Conservation (phyloP, 495 filamentous ascomycete species). For the Echria macrotheca region DNA sequence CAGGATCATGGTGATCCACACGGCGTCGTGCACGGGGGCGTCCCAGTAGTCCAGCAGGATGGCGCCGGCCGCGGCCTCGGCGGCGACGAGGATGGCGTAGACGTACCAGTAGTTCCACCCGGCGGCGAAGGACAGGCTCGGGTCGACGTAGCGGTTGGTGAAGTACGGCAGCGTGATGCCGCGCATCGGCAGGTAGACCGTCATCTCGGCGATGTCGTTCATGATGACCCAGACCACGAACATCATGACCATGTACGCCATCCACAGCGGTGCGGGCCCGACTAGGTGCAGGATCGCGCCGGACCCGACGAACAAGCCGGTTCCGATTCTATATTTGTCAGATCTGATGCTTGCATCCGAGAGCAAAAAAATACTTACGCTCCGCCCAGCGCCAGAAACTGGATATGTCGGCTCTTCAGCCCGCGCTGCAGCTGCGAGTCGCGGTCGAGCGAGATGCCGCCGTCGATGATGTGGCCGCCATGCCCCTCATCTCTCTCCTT, state of each 20-base stretch:
- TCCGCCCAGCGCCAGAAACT: constrained; percentile 68
- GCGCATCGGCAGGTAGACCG: constrained; percentile 59
- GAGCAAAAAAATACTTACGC: constrained; percentile 25
- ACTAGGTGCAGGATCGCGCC: constrained; percentile 43
- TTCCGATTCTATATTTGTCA: constrained; percentile 49
- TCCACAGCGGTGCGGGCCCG: constrained; percentile 46
- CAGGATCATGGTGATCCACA: constrained; percentile 55
- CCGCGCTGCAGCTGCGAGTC: constrained; percentile 47
- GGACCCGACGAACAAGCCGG: constrained; percentile 52
- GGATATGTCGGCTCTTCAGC: constrained; percentile 62
- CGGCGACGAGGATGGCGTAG: constrained; percentile 44
- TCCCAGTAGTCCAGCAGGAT: constrained; percentile 55
- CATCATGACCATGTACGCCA: constrained; percentile 49
- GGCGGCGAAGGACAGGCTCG: constrained; percentile 71
- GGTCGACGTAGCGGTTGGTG: constrained; percentile 67
- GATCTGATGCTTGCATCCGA: neutral
- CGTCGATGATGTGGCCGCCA: constrained; percentile 13
- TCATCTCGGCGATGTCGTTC: constrained; percentile 45
- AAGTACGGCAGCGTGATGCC: constrained; percentile 57
- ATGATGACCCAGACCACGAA: constrained; percentile 40
- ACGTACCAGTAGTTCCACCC: constrained; percentile 69
- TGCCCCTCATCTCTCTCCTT: constrained; percentile 13
- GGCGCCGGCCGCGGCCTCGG: constrained; percentile 45
- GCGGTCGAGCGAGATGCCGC: constrained; percentile 19
- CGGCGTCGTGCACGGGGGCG: constrained; percentile 43